Evolutionary conservation across 805 yeast genomes (phyloP), one percentile per base, ranked within the genome.

Genomic region (Metschnikowia hibisci): DNA sequence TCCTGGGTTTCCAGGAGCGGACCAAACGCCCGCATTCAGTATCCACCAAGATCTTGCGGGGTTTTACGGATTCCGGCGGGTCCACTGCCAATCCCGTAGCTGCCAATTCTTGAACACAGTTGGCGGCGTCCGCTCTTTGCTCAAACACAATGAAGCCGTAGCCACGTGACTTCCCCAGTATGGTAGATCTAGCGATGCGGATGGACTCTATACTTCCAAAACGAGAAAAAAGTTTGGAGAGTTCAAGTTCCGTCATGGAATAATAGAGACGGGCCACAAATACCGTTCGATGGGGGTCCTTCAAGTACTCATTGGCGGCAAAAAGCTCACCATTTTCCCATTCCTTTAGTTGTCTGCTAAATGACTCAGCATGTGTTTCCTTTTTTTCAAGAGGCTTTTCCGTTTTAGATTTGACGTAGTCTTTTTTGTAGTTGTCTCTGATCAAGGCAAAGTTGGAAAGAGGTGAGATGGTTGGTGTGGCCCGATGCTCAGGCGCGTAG

Each of bases 71-170:
- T 76, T 80, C 49, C 1, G 50, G 53, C 2, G 61, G 54, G n/a
- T 43, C 48, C 10, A 67, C 46, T 6, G 50, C 41, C 12, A 70
- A 44, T 0, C 76, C 76, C 1, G 66, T 61, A 6, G 69, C 47
- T 29, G 85, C 78, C 31, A 80, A 74, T 20, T 76, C 82, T 31
- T 77, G 72, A 18, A 76, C 73, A 2, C 96, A 93, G 10, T 60
- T 62, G 39, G 76, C 73, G 16, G 88, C 83, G 45, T 81, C 85
- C 1, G 63, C 47, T 14, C 80, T 84, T 22, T 73, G 67, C 41
- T 76, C 81, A 61, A 78, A 91, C 3, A 82, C 82, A 2, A 89
- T 67, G 57, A 91, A 91, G 1, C 84, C 97, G 60, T 91, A 91
- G 0, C 98, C 97, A 46, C 80, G 70, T 4, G 90, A 77, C 46